Evolutionary conservation across 495 filamentous ascomycete genomes (phyloP), one percentile per base, ranked within the genome.

Genomic region (Rostrohypoxylon terebratum): DNA sequence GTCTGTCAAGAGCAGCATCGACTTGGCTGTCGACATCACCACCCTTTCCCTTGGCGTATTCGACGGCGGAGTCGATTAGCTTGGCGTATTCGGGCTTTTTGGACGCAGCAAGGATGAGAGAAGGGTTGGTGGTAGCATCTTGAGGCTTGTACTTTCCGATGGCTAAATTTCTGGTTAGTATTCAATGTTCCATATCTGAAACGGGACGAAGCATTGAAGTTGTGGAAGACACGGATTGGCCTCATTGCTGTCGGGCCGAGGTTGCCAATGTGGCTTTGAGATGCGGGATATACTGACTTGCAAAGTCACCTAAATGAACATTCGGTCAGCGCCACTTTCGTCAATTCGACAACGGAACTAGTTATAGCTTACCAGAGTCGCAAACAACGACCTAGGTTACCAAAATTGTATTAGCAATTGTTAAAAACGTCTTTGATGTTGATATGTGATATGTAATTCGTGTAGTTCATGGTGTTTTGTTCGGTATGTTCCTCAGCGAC

Each of bases 101-200:
- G 80, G 96, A 93, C 63, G 96, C 96, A 75, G 93, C 94, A 79
- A 99, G 89, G 83, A 99, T 98, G 78, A 99, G 87, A 70, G 96
- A 98, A 42, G 96, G 96, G 88, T 99, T 99, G 82, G 96, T 99
- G 79, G 94, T 98, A 77, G 94, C 96, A 92, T 99, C 96, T 89
- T 98, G 94, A 63, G 96, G 96, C 89, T 97, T 96, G 90, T 99
- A 99, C 87, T 99, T 98, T 88, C 87, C 94, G 82, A 99, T 99
- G 78, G 94, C 93, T 89, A 84, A 4, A 79, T 68, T 76, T 58
- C 53, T 8, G 74, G 81, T 86, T 68, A 84, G 79, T 73, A 70
- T 66, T 45, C 14, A 10, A 51, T 33, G 40, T 54, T 14, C 23
- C 6, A n/a, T 13, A 44, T 13, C 2, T 5, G 2, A 28, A 28